A percentile compares a stretch with the other conserved stretches of the same genome.
Evolutionary conservation across 257 asterid genomes (phyloP).

Genomic region (Craterostigma plantagineum): DNA sequence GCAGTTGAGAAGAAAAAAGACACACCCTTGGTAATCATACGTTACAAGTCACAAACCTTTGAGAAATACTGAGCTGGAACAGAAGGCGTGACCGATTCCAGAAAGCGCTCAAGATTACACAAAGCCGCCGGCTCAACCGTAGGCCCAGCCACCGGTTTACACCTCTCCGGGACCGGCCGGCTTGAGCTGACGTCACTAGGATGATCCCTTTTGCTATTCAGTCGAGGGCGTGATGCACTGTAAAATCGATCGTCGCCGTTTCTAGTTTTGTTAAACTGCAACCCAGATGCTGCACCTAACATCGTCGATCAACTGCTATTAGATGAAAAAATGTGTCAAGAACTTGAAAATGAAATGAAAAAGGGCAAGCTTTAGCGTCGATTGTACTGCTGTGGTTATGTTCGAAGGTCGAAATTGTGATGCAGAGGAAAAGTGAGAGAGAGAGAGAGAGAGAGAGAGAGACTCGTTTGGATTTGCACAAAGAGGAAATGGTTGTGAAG

Average conservation of each 20-base stretch:
- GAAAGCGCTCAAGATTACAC: conserved; percentile 63
- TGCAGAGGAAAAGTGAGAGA: too few species aligned
- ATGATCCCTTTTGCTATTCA: conserved; percentile 55
- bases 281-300: conserved; percentile 58
- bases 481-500: conserved; percentile 1
- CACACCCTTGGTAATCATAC: neutral
- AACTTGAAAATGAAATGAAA: too few species aligned
- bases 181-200: conserved; percentile 45
- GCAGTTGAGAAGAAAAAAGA: neutral
- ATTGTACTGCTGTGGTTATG: too few species aligned
- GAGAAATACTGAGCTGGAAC: conserved; percentile 56
- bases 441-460: too few species aligned
- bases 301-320: conserved; percentile 11
- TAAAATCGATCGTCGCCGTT: conserved; percentile 75
- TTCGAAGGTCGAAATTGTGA: too few species aligned
- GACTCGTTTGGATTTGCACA: too few species aligned
- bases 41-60: conserved; percentile 27
- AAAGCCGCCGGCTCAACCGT: conserved; percentile 18
- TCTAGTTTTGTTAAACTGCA: conserved; percentile 72
- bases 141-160: too few species aligned
- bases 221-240: conserved; percentile 59
- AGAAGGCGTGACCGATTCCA: conserved; percentile 68
- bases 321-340: too few species aligned
- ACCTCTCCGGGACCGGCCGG: conserved; percentile 22
- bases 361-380: too few species aligned